phyloP scores from a whole-genome alignment of 495 filamentous ascomycete genomes.

The Daldinia bambusicola region DNA sequence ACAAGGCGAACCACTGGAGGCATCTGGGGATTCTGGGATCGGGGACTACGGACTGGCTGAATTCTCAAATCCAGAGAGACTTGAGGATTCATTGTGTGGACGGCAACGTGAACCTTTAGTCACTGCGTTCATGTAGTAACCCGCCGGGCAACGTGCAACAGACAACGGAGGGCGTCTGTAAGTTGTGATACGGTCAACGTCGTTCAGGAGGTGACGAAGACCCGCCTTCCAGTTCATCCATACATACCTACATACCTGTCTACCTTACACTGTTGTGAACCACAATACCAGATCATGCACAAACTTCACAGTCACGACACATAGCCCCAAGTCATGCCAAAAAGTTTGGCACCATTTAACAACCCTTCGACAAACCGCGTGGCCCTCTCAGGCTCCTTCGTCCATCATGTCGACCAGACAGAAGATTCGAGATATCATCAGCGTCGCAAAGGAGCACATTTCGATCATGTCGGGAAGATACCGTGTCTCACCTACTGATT shows the following conservation, averaged over 20 bases:
- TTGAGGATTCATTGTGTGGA: neutral
- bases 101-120: neutral
- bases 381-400: neutral
- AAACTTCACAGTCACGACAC: neutral
- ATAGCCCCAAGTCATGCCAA: neutral
- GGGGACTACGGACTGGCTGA: neutral
- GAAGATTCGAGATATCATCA: constrained; percentile 21
- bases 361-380: neutral
- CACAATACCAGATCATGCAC: constrained; percentile 6
- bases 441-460: constrained; percentile 20
- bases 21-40: neutral
- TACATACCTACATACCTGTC: no score
- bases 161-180: neutral
- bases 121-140: neutral
- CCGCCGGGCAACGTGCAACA: constrained; percentile 13
- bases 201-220: constrained; percentile 18
- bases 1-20: neutral
- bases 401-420: constrained; percentile 15
- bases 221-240: constrained; percentile 6
- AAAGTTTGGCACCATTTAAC: neutral
- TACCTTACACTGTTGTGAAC: neutral
- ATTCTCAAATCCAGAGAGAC: neutral
- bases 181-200: constrained; percentile 9
- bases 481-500: constrained; percentile 29
- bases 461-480: constrained; percentile 31